phyloP scores from a whole-genome alignment of 192 early-diverging fungal genomes.

The Kappamyces sp. region DNA sequence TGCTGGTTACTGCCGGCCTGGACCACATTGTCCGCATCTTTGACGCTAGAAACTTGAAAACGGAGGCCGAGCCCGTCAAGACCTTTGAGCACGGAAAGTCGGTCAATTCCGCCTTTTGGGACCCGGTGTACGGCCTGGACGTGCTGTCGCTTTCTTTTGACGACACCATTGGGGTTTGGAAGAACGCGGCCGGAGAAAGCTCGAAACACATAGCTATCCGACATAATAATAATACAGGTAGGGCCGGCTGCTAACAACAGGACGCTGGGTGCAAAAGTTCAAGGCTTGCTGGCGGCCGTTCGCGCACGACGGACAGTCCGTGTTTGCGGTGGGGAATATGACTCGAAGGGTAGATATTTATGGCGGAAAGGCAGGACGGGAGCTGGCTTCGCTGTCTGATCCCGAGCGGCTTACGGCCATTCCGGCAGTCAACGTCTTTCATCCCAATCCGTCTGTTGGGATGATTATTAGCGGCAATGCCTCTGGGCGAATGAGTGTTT shows the following conservation, averaged over 20 bases:
- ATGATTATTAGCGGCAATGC: slow-evolving; percentile 51
- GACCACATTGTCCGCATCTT: slow-evolving; percentile 58
- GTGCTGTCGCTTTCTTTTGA: slow-evolving; percentile 55
- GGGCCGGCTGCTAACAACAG: slow-evolving; percentile 17
- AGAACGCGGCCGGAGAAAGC: slow-evolving; percentile 32
- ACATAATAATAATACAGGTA: slow-evolving; percentile 62
- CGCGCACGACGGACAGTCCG: slow-evolving; percentile 5
- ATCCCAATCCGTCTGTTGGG: slow-evolving; percentile 36
- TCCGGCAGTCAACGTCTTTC: slow-evolving; percentile 60
- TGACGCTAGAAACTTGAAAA: slow-evolving; percentile 49
- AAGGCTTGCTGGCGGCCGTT: slow-evolving; percentile 54
- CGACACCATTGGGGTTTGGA: slow-evolving; percentile 49
- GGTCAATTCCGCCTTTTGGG: slow-evolving; percentile 63
- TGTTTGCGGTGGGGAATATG: slow-evolving; percentile 53
- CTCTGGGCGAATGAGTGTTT: slow-evolving; percentile 53
- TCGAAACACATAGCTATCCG: slow-evolving; percentile 32
- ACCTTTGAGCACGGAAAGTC: slow-evolving; percentile 43
- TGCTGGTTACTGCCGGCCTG: slow-evolving; percentile 43
- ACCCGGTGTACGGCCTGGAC: slow-evolving; percentile 44
- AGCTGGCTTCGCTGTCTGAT: slow-evolving; percentile 45
- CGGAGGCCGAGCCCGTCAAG: slow-evolving; percentile 25
- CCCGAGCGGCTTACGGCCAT: slow-evolving; percentile 39
- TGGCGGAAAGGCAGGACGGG: slow-evolving; percentile 45
- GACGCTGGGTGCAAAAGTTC: slow-evolving; percentile 61
- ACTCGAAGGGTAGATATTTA: slow-evolving; percentile 54